Conservation (phyloP, 2,329 filamentous ascomycete genomes). For the Neoscytalidium dimidiatum region DNA sequence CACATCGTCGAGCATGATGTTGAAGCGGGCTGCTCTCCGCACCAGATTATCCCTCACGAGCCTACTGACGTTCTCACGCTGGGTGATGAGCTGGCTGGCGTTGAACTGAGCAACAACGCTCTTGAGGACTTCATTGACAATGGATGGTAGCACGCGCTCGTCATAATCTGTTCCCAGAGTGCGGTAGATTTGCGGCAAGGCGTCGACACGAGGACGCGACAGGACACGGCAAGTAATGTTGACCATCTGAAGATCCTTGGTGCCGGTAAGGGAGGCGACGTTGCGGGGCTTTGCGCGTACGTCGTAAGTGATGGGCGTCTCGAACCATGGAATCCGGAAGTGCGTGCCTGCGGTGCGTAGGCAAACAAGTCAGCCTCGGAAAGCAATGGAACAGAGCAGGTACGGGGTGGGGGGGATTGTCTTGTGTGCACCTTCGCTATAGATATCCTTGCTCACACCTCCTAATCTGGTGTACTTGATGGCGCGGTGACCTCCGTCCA, state of each 20-base stretch:
- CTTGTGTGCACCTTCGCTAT: constrained; percentile 73
- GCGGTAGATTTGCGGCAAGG: constrained; percentile 94
- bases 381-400: not conserved
- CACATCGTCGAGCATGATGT: constrained; percentile 96
- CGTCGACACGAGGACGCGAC: constrained; percentile 81
- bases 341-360: constrained; percentile 69
- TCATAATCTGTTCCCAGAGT: constrained; percentile 96
- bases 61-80: constrained; percentile 93
- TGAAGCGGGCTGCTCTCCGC: constrained; percentile 88
- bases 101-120: constrained; percentile 98
- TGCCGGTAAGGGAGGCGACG: constrained; percentile 94
- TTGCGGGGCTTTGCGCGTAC: constrained; percentile 97
- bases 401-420: not conserved
- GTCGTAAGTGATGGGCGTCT: constrained; percentile 95
- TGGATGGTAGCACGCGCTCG: constrained; percentile 95
- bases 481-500: constrained; percentile 96
- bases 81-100: constrained; percentile 96
- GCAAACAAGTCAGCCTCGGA: not conserved
- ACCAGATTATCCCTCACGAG: constrained; percentile 93
- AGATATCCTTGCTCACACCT: constrained; percentile 96
- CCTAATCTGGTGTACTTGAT: constrained; percentile 96
- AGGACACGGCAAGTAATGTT: constrained; percentile 99
- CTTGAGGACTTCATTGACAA: constrained; percentile 99
- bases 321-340: constrained; percentile 92
- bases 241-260: constrained; percentile 99